Evolutionary conservation across 164 flowering plant genomes (phyloP).

Genomic region (Hamamelis virginiana): DNA sequence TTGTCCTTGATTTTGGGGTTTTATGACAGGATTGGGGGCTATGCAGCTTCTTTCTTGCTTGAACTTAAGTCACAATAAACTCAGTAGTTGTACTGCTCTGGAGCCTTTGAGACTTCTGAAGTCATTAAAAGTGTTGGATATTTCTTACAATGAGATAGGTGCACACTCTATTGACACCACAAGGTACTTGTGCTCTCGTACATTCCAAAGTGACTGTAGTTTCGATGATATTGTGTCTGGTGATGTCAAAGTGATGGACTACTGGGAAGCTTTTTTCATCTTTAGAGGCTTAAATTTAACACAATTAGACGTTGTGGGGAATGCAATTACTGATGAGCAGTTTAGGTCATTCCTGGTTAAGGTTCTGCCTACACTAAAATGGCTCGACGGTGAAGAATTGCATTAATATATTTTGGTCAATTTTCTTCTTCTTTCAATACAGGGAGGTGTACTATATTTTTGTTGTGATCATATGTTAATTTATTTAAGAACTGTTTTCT

Average conservation of each 20-base stretch:
- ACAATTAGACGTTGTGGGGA: slow-evolving; percentile 68
- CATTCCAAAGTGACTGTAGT: slow-evolving; percentile 31
- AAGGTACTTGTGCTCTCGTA: slow-evolving; percentile 65
- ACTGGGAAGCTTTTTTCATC: slow-evolving; percentile 63
- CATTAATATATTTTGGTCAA: slow-evolving; percentile 3
- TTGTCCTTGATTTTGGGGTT: neutral
- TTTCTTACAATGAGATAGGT: slow-evolving; percentile 84
- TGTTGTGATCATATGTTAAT: neutral
- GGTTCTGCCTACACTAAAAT: slow-evolving; percentile 52
- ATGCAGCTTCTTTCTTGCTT: slow-evolving; percentile 74
- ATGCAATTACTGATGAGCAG: slow-evolving; percentile 48
- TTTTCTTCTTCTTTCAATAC: neutral
- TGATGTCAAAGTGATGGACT: slow-evolving; percentile 20
- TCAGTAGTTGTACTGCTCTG: slow-evolving; percentile 69
- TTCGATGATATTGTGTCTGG: slow-evolving; percentile 23
- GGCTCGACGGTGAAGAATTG: slow-evolving; percentile 60
- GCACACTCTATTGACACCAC: slow-evolving; percentile 70
- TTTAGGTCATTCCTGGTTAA: slow-evolving; percentile 44
- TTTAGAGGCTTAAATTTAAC: slow-evolving; percentile 55
- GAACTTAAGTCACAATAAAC: slow-evolving; percentile 67
- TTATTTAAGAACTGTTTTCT: neutral
- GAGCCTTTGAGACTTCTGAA: slow-evolving; percentile 64
- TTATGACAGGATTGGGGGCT: slow-evolving; percentile 72
- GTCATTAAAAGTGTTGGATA: slow-evolving; percentile 57
- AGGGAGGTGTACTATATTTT: neutral